Evolutionary conservation across 495 filamentous ascomycete species (phyloP).

Genomic region (Podospora tetraspora): DNA sequence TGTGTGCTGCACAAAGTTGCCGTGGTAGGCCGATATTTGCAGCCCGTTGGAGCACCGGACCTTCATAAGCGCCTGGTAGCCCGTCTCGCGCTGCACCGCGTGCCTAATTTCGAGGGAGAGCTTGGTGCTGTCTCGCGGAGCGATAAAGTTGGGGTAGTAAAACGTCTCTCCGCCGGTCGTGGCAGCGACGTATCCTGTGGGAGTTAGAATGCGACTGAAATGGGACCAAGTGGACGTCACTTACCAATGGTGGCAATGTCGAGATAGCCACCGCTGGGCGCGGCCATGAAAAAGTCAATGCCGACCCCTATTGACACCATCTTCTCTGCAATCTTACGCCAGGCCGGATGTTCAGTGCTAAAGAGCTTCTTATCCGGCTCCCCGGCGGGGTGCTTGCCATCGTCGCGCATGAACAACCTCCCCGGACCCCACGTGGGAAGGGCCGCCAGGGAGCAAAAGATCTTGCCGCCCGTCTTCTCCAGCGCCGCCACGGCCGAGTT

Average conservation of each 20-base stretch:
- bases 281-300: constrained; percentile 88
- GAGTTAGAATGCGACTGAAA: not conserved
- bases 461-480: constrained; percentile 81
- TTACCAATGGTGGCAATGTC: constrained; percentile 92
- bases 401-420: constrained; percentile 74
- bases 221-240: constrained; percentile 13
- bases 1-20: constrained; percentile 92
- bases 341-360: constrained; percentile 79
- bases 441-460: constrained; percentile 77
- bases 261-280: constrained; percentile 81
- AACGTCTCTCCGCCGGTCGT: constrained; percentile 87
- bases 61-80: constrained; percentile 97
- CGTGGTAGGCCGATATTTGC: constrained; percentile 88
- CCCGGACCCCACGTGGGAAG: constrained; percentile 90
- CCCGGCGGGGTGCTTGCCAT: constrained; percentile 76
- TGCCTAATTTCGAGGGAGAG: constrained; percentile 83
- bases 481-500: constrained; percentile 77
- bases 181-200: constrained; percentile 60
- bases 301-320: constrained; percentile 87
- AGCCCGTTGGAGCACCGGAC: constrained; percentile 95
- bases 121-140: constrained; percentile 75
- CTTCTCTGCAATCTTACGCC: constrained; percentile 75
- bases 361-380: constrained; percentile 92
- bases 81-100: constrained; percentile 83
- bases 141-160: constrained; percentile 94